Conservation (phyloP, 2,329 filamentous ascomycete genomes). For the Cladosporium sphaerospermum region DNA sequence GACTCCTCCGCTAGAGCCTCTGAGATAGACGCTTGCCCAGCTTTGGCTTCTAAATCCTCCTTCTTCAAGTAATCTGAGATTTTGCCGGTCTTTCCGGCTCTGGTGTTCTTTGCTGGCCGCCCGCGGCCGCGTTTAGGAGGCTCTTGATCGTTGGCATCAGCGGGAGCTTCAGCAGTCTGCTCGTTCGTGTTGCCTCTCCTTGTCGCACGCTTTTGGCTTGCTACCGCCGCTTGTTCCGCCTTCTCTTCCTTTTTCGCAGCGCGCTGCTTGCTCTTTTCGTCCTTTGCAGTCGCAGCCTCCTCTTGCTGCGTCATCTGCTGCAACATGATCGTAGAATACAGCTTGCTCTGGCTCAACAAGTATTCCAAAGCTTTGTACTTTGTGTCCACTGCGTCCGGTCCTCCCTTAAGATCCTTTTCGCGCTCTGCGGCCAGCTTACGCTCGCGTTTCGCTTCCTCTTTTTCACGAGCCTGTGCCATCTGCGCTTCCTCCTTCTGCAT, state of each 20-base stretch:
- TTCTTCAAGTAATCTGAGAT: constrained; percentile 59
- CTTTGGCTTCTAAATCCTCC: constrained; percentile 48
- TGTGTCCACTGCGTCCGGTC: constrained; percentile 40
- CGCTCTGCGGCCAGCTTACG: constrained; percentile 39
- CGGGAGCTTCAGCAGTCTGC: constrained; percentile 19
- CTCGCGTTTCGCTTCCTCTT: constrained; percentile 41
- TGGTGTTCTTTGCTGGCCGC: constrained; percentile 30
- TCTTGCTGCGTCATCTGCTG: constrained; percentile 48
- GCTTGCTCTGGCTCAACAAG: constrained; percentile 47
- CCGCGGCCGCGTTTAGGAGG: constrained; percentile 25
- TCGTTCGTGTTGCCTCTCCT: constrained; percentile 27
- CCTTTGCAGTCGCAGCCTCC: constrained; percentile 40
- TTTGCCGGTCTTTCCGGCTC: constrained; percentile 32
- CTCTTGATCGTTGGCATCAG: constrained; percentile 1
- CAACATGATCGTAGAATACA: constrained; percentile 48
- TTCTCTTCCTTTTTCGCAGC: constrained; percentile 42
- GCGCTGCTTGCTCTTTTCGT: constrained; percentile 40
- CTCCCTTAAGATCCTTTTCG: constrained; percentile 41
- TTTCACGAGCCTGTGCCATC: constrained; percentile 38
- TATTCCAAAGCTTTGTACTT: constrained; percentile 49
- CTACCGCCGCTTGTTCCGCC: constrained; percentile 42
- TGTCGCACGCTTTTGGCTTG: constrained; percentile 42
- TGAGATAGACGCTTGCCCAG: constrained; percentile 48
- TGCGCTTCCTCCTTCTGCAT: constrained; percentile 43
- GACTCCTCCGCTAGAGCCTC: constrained; percentile 55